Base-by-base conservation (phyloP, 441 rosid species). In the Euphorbia schlechtendalii region DNA sequence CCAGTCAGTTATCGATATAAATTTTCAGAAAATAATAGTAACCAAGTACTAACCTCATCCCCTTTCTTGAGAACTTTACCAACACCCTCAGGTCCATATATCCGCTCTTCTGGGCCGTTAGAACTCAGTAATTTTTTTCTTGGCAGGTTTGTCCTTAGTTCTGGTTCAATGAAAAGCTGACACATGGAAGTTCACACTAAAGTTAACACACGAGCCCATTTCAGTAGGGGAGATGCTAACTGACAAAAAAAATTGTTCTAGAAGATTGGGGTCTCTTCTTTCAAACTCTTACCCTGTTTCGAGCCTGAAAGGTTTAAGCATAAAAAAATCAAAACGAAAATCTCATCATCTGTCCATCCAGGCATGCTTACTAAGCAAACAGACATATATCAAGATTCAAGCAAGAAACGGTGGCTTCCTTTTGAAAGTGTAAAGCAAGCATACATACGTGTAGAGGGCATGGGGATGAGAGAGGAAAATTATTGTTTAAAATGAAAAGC, bases 81-180 rank as follows among this genome's bases (percentile, higher is more conserved):
- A 53, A 79, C 81, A 18, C 99, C 92, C 71, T 87, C 83, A 52
- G 88, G 94, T 71, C 74, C 84, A 63, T 91, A 94, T 24, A 81
- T 72, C 32, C 82, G 80, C 68, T 88, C 96, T 67, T 87, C 86
- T 30, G 96, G 84, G 62, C 84, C 87, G 75, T 82, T 82, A 8
- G 84, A 69, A 30, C 69, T 89, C 52, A 83, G 65, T 20, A 87
- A 63, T 80, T 76, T 86, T 76, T 83, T 82, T 73, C 80, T 80
- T 63, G 92, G 90, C 80, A 45, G 71, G 81, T 94, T 94, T 38
- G 99, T 94, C 64, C 70, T 69, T 54, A 91, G 84, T 68, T 87
- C 96, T 38, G 90, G 90, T 72, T 91, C 97, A 70, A 89, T 83
- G 74, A 70, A 79, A 66, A 94, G 96, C 99, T 91, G 84, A 67